Conservation (phyloP, 805 yeast genomes). For the Cyberlindnera xylosilytica region DNA sequence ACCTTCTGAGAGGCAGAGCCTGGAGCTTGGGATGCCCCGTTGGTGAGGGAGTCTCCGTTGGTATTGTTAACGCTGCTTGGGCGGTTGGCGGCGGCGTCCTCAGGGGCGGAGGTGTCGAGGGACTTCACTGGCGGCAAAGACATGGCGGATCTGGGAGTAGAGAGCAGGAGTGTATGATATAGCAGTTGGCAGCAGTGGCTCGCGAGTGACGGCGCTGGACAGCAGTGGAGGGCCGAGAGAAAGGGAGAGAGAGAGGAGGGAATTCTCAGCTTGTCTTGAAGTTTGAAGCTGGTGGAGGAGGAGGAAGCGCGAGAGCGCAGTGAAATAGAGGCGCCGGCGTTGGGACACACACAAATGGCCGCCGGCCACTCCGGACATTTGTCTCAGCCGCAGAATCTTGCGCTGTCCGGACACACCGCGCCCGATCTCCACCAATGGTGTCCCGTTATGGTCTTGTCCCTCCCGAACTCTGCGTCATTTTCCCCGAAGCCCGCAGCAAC, state of each 20-base stretch:
- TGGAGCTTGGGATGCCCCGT: not conserved
- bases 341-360: conserved; percentile 1
- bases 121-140: conserved; percentile 20
- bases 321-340: not conserved
- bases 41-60: conserved; percentile 3
- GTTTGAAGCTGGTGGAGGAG: conserved; percentile 1
- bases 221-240: no score
- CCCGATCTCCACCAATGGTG: not conserved
- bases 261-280: not conserved
- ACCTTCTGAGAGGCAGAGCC: conserved; percentile 5
- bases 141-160: conserved; percentile 2
- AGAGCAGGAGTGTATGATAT: not conserved
- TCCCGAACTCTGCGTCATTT: conserved; percentile 4
- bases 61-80: conserved; percentile 9
- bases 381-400: not conserved
- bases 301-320: not conserved
- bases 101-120: conserved; percentile 11
- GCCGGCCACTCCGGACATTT: not conserved
- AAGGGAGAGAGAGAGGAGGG: not conserved
- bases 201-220: no score
- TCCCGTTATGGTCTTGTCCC: not conserved
- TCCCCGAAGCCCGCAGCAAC: not conserved
- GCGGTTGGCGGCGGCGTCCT: conserved; percentile 11
- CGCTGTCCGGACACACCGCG: not conserved
- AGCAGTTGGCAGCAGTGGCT: no score